Conservation (phyloP, 768 basidiomycete genomes). For the Arthromyces matolae region DNA sequence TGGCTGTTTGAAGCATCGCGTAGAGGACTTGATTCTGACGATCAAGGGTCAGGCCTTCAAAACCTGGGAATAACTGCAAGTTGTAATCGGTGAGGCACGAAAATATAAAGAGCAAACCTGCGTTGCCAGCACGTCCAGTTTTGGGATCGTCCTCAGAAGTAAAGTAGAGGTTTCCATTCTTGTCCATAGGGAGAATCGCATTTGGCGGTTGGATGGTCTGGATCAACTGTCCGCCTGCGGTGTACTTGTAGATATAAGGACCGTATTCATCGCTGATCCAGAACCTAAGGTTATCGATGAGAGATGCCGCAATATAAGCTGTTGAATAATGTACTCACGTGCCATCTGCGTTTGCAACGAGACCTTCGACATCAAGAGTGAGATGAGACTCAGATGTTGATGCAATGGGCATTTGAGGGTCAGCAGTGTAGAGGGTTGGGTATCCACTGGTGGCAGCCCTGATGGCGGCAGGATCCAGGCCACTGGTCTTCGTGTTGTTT, state of each 20-base stretch:
- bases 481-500: constrained; percentile 43
- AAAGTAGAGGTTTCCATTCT: constrained; percentile 46
- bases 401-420: constrained; percentile 46
- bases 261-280: constrained; percentile 73
- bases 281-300: too few species aligned
- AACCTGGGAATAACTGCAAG: constrained; percentile 41
- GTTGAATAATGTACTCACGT: constrained; percentile 33
- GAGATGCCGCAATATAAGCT: too few species aligned
- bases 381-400: constrained; percentile 41
- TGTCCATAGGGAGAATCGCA: constrained; percentile 49
- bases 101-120: constrained; percentile 33
- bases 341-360: constrained; percentile 57
- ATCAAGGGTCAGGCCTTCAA: constrained; percentile 57
- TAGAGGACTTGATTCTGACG: constrained; percentile 47
- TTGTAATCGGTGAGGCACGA: background rate
- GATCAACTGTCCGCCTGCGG: constrained; percentile 42
- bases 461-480: constrained; percentile 50
- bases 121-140: constrained; percentile 53
- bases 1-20: constrained; percentile 59
- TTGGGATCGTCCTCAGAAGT: constrained; percentile 43
- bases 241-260: constrained; percentile 58
- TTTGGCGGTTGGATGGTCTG: constrained; percentile 56
- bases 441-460: constrained; percentile 37
- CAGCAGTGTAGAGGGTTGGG: constrained; percentile 28
- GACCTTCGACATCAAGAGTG: constrained; percentile 55